A percentile compares a stretch with the other conserved stretches of the same genome.
Evolutionary conservation across 305 asterid genomes (phyloP).

Genomic region (Fraxinus nigra): DNA sequence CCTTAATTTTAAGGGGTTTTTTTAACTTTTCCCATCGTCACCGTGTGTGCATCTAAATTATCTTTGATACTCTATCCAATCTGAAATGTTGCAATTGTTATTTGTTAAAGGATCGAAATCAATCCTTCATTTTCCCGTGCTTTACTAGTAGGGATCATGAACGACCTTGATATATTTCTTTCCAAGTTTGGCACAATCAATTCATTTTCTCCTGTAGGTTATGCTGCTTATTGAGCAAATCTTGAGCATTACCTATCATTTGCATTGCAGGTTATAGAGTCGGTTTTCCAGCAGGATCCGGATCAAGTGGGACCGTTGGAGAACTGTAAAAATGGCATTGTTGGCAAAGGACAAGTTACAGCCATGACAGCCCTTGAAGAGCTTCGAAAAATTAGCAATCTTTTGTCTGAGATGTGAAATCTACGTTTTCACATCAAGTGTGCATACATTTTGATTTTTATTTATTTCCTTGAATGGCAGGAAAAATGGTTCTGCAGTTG

Average conservation of each 20-base stretch:
- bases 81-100: not conserved
- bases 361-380: constrained; percentile 54
- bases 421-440: not conserved
- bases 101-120: not conserved
- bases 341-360: constrained; percentile 45
- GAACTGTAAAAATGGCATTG: constrained; percentile 35
- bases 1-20: not conserved
- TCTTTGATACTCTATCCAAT: not conserved
- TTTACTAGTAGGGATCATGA: not conserved
- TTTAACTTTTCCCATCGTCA: not conserved
- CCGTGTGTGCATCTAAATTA: not conserved
- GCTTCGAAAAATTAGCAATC: constrained; percentile 53
- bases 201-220: not conserved
- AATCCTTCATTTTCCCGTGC: not conserved
- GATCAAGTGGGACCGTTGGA: constrained; percentile 33
- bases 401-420: constrained; percentile 43
- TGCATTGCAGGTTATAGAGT: constrained; percentile 43
- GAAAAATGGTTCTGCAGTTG: not conserved
- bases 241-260: not conserved
- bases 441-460: constrained; percentile 27
- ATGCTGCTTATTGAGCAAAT: not conserved
- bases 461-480: not conserved
- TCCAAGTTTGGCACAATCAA: not conserved
- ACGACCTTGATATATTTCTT: not conserved
- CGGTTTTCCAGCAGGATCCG: constrained; percentile 44